Evolutionary conservation across 441 rosid genomes (phyloP), one percentile per base, ranked within the genome.

Genomic region (Geranium incanum): DNA sequence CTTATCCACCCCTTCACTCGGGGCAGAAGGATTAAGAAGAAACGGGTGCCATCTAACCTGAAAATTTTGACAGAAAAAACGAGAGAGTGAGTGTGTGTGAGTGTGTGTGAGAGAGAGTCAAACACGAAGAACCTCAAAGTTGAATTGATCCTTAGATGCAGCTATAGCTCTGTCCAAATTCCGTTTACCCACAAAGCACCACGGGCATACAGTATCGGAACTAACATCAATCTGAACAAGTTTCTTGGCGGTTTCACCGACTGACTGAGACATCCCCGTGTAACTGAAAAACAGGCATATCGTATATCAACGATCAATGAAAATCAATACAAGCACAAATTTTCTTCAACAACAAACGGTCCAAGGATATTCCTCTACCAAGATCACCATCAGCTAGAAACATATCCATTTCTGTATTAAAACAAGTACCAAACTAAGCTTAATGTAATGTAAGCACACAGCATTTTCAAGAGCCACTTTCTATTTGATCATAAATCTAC

Each of bases 161-260:
- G 88, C 87, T 57, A 93, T 81, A 45, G 97, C 97, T 77, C 86
- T 89, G 83, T 93, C 94, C 78, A 91, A 80, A 79, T 91, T 85
- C 73, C 75, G 87, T 84, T 93, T 93, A 1, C 97, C 97, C 15
- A 91, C 87, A 71, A 83, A 89, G 76, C 96, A 93, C 96, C 95
- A 93, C 1, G 97, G 93, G 69, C 97, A 91, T 57, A 93, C 90
- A 4, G 91, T 80, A 78, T 93, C 98, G 16, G 94, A 91, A 81
- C 86, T 87, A 48, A 93, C 67, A 72, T 89, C 97, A 23, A 93
- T 85, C 66, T 41, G 83, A 45, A 89, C 75, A 52, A 81, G 81
- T 84, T 85, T 89, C 82, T 87, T 90, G 4, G 77, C 18, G 72
- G 19, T 78, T 76, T 59, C 79, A 75, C 81, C 75, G 5, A 62